phyloP scores from a whole-genome alignment of 2,329 filamentous ascomycete species.

The Pyricularia sp. region DNA sequence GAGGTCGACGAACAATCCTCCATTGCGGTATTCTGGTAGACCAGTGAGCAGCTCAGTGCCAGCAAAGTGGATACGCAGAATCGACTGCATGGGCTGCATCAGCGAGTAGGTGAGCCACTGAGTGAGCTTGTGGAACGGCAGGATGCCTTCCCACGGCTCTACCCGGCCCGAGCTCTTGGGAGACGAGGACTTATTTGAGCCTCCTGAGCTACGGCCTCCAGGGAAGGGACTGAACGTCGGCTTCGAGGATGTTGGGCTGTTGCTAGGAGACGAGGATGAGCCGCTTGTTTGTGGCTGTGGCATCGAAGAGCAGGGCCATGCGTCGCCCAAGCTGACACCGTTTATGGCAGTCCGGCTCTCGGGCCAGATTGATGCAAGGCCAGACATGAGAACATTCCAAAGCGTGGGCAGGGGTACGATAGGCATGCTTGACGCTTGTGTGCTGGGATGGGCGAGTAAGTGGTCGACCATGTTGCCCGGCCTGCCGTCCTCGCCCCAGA shows the following conservation, averaged over 20 bases:
- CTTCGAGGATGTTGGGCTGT: neutral
- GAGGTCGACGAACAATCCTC: constrained; percentile 52
- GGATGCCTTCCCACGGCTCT: constrained; percentile 64
- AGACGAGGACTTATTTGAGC: constrained; percentile 31
- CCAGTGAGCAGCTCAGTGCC: constrained; percentile 48
- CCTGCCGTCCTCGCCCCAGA: constrained; percentile 71
- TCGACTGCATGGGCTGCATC: constrained; percentile 47
- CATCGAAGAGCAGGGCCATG: constrained; percentile 82
- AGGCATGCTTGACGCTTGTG: constrained; percentile 75
- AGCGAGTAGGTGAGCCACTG: constrained; percentile 65
- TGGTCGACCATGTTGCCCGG: constrained; percentile 96
- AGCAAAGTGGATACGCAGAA: constrained; percentile 37
- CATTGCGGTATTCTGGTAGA: constrained; percentile 60
- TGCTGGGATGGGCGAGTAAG: constrained; percentile 81
- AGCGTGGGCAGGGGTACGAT: constrained; percentile 78
- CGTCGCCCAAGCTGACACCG: constrained; percentile 77
- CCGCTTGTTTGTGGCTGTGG: constrained; percentile 34
- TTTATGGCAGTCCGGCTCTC: constrained; percentile 74
- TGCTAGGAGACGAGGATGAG: constrained; percentile 8
- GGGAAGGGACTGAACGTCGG: constrained; percentile 40
- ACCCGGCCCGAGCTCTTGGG: constrained; percentile 39
- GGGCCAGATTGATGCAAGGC: constrained; percentile 80
- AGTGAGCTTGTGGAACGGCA: constrained; percentile 48
- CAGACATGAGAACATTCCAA: constrained; percentile 84
- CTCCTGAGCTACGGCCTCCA: constrained; percentile 17